A percentile compares a stretch with the other conserved stretches of the same genome.
Conservation (phyloP, 257 asterid species). For the Phtheirospermum japonicum region DNA sequence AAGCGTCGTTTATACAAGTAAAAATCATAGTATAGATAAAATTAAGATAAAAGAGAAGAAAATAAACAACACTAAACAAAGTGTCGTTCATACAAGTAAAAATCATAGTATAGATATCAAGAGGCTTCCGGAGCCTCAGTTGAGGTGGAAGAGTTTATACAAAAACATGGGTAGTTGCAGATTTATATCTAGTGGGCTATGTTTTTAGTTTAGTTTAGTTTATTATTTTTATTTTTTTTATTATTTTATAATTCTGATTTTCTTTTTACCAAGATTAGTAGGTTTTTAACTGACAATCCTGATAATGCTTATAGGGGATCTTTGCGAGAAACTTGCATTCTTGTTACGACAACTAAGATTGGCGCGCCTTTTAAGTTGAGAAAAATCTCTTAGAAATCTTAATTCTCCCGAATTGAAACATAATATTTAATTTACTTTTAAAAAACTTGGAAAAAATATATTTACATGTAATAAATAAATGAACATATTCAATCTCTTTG, state of each 20-base stretch:
- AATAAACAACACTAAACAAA: background rate
- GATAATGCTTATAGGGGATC: background rate
- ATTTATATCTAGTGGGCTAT: background rate
- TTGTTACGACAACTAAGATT: background rate
- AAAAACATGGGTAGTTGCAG: background rate
- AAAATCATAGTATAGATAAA: no score
- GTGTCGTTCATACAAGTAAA: background rate
- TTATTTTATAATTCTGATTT: background rate
- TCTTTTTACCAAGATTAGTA: background rate
- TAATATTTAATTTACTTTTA: background rate
- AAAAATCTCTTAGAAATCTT: background rate
- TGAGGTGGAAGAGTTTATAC: constrained; percentile 3
- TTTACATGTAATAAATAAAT: background rate
- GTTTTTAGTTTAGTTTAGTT: no score
- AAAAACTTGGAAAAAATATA: background rate
- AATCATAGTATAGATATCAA: background rate
- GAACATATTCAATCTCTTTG: background rate
- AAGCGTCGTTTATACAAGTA: no score
- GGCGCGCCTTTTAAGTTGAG: background rate
- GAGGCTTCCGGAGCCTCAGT: constrained; percentile 9
- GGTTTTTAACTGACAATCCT: no score
- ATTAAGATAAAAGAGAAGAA: background rate
- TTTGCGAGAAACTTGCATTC: no score
- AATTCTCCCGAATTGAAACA: background rate
- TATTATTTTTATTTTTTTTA: background rate